A percentile compares a stretch with the other conserved stretches of the same genome.
Conservation (phyloP, 129 eudicot species). For the Tagetes patula region DNA sequence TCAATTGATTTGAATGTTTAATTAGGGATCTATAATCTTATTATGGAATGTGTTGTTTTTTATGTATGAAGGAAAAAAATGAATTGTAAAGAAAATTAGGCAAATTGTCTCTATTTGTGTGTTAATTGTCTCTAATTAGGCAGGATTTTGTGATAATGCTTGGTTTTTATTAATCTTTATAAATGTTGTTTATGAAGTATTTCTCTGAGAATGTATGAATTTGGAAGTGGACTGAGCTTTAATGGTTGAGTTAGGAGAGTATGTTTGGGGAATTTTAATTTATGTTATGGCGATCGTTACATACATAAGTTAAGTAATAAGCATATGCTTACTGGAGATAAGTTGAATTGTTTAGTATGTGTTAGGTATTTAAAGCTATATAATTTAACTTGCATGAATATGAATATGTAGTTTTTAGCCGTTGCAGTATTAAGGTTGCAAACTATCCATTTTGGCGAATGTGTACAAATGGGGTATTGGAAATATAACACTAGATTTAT, state of each 20-base stretch:
- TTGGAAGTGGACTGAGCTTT: not conserved
- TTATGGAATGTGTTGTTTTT: constrained; percentile 1
- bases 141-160: not conserved
- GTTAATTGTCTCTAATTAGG: not conserved
- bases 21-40: not conserved
- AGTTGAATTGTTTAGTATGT: not conserved
- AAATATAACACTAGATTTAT: too few relatives aligned
- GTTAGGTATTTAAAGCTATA: not conserved
- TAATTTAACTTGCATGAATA: not conserved
- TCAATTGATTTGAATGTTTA: not conserved
- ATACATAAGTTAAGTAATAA: too few relatives aligned
- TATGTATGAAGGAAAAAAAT: not conserved
- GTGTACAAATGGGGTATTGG: too few relatives aligned
- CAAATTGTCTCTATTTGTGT: not conserved
- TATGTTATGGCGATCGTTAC: not conserved
- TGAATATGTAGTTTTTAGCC: not conserved
- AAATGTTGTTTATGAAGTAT: not conserved
- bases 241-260: not conserved
- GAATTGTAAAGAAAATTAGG: not conserved
- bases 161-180: not conserved
- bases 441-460: too few relatives aligned
- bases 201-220: not conserved
- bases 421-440: too few relatives aligned
- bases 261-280: not conserved
- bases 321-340: not conserved